A percentile compares a stretch with the other conserved stretches of the same genome.
phyloP scores from a whole-genome alignment of 225 moss, liverwort and hornwort species.

The Physcomitrellopsis africana region DNA sequence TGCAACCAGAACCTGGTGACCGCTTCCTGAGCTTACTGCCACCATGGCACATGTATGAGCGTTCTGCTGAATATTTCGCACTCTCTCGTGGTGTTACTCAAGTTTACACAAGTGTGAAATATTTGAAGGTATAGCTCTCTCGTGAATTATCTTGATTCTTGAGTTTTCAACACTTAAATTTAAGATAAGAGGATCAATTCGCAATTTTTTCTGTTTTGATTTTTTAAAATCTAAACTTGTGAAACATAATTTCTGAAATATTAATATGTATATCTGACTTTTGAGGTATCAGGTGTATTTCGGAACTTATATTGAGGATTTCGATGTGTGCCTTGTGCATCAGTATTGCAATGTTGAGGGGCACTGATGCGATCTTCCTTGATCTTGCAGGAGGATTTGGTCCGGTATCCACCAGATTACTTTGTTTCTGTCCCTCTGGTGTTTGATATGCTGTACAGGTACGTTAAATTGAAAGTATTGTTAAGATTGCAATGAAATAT shows the following conservation, averaged over 20 bases:
- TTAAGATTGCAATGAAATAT: slow-evolving; percentile 2
- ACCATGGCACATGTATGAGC: slow-evolving; percentile 94
- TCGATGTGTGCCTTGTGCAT: background rate
- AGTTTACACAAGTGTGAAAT: slow-evolving; percentile 73
- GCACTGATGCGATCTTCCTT: slow-evolving; percentile 13
- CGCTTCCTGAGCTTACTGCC: slow-evolving; percentile 71
- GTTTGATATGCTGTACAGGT: slow-evolving; percentile 82
- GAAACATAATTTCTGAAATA: too few species aligned
- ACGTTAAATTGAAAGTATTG: slow-evolving; percentile 14
- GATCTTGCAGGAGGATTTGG: slow-evolving; percentile 66
- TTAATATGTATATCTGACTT: too few species aligned
- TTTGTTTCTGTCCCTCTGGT: slow-evolving; percentile 84
- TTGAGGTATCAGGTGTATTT: too few species aligned
- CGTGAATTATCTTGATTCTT: background rate
- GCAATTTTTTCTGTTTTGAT: too few species aligned
- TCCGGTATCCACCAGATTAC: slow-evolving; percentile 67
- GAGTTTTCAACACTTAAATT: too few species aligned
- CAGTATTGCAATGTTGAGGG: background rate
- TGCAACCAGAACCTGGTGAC: slow-evolving; percentile 59
- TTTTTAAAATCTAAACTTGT: too few species aligned
- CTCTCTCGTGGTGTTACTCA: slow-evolving; percentile 70
- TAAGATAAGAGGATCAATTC: too few species aligned
- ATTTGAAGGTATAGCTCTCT: slow-evolving; percentile 57
- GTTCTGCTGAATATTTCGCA: slow-evolving; percentile 80
- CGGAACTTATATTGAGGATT: too few species aligned